Evolutionary conservation across 2,329 filamentous ascomycete genomes (phyloP), one percentile per base, ranked within the genome.

Genomic region (Penicillium frequentans): DNA sequence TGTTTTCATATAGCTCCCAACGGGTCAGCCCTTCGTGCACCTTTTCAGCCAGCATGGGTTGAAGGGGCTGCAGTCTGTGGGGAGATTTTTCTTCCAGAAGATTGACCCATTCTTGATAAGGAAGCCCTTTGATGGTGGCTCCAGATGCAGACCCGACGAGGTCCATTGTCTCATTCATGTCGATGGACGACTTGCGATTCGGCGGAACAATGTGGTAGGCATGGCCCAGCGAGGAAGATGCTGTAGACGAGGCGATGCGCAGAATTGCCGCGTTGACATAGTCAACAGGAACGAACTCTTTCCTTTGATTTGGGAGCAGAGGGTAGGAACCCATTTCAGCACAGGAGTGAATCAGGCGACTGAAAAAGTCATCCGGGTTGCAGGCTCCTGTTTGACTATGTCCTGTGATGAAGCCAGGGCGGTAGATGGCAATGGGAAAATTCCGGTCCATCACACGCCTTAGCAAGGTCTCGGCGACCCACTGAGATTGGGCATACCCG

Each of bases 401-500:
- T 2, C 91, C 92, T 1, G 87, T 82, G 43, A 96, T 85, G 68
- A 96, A 96, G 6, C 92, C 91, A 0, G 91, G 88, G 4, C 92
- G 84, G 46, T 96, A 81, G 27, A 96, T 83, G 21, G 86, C 82
- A 10, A 90, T 90, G 1, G 77, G 78, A 1, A 96, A 84, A 10
- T 91, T 91, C 42, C 89, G 84, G 49, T 79, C 79, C 47, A 90
- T 90, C 16, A 91, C 90, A 69, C 89, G 87, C 26, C 89, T 83
- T 14, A 90, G 82, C 39, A 96, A 79, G 49, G 81, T 80, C 65
- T 87, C 84, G 0, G 82, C 82, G 1, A 84, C 88, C 90, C 90
- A 96, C 75, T 96, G 96, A 60, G 85, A 86, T 72, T 96, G 91
- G 1, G 91, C 91, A 66, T 96, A 96, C 1, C 92, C 91, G 1